Evolutionary conservation across 306 rosid species (phyloP).

Genomic region (Acacia acuminata): DNA sequence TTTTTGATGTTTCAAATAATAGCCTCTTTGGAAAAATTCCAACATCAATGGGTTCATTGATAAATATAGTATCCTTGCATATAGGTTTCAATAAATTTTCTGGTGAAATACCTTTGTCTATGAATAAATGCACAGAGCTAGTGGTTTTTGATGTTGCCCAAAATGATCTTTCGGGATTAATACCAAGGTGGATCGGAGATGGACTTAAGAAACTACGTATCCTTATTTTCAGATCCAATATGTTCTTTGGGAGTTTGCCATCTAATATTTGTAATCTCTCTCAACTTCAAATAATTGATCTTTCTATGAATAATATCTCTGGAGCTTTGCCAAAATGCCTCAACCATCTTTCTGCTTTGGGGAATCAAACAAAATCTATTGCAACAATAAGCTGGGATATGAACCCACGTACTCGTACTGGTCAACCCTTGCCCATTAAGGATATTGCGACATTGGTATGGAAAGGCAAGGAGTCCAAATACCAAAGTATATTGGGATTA

Average conservation of each 20-base stretch:
- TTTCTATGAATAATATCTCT: background rate
- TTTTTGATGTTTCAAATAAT: background rate
- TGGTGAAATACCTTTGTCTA: background rate
- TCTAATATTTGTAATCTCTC: background rate
- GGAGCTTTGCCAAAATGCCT: conserved; percentile 2
- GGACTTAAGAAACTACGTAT: background rate
- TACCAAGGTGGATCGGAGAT: background rate
- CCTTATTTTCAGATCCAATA: background rate
- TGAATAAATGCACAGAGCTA: background rate
- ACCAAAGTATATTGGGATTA: background rate
- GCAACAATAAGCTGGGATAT: background rate
- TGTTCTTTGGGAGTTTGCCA: background rate
- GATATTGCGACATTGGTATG: background rate
- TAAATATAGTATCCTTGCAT: background rate
- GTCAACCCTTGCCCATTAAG: background rate
- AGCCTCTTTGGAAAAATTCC: background rate
- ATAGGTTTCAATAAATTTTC: background rate
- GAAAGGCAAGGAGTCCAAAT: background rate
- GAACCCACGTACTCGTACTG: too few species aligned
- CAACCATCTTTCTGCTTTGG: background rate
- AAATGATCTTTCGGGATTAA: background rate
- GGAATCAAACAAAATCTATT: too few species aligned
- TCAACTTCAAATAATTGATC: background rate
- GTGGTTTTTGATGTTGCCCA: background rate
- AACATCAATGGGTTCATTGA: background rate